These are phyloP conservation scores for Saururus chinensis DNA, from an alignment of 164 flowering plant species.

Conservation along the genomic window DNA sequence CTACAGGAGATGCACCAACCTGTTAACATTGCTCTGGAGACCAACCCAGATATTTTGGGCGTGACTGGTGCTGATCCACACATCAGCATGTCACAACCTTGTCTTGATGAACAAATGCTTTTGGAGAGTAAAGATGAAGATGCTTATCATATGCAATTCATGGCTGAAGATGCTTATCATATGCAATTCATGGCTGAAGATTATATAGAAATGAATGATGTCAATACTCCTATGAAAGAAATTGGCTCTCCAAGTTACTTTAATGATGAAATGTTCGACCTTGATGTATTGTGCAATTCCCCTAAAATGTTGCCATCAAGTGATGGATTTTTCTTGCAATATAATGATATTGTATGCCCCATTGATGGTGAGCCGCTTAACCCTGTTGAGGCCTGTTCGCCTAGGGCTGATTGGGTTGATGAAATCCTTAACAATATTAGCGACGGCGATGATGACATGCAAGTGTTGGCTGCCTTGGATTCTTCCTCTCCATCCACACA, in stretches of 20 bases:
- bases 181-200: neutral
- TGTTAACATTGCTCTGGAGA: neutral
- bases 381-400: neutral
- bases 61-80: neutral
- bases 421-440: neutral
- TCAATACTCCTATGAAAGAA: neutral
- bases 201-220: constrained; percentile 1
- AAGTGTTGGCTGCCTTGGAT: neutral
- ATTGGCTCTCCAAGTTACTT: neutral
- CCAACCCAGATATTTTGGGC: neutral
- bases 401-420: neutral
- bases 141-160: neutral
- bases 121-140: neutral
- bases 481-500: neutral
- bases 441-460: neutral
- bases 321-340: neutral
- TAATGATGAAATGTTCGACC: neutral
- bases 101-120: neutral
- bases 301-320: neutral
- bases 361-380: neutral
- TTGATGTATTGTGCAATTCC: neutral
- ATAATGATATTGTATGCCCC: neutral
- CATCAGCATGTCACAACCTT: neutral
- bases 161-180: neutral
- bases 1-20: neutral